A percentile compares a stretch with the other conserved stretches of the same genome.
These are phyloP conservation scores for Aspergillus sp. DNA, from an alignment of 2,329 filamentous ascomycete species.

Conservation along the genomic window DNA sequence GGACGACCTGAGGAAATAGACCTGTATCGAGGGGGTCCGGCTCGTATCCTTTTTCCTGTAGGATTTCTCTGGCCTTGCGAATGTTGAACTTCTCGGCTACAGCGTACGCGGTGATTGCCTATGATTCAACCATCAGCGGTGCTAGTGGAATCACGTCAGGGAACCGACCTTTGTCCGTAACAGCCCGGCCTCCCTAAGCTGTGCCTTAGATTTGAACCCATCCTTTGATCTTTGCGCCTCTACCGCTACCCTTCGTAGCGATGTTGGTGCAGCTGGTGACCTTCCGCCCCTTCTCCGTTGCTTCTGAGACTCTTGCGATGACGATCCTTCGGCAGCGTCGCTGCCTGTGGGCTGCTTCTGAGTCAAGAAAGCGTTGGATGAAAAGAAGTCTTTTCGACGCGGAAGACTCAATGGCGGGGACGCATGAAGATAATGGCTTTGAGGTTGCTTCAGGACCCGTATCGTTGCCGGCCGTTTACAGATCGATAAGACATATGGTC, in stretches of 20 bases:
- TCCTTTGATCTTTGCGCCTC: slow-evolving; percentile 70
- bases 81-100: slow-evolving; percentile 68
- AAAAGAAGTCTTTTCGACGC: slow-evolving; percentile 66
- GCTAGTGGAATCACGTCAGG: slow-evolving; percentile 1
- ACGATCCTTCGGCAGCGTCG: slow-evolving; percentile 16
- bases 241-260: slow-evolving; percentile 78
- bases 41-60: slow-evolving; percentile 59
- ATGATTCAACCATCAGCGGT: slow-evolving; percentile 15
- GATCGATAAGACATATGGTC: slow-evolving; percentile 30
- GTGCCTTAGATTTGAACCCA: slow-evolving; percentile 51
- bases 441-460: slow-evolving; percentile 28
- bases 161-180: slow-evolving; percentile 37
- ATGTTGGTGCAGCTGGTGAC: slow-evolving; percentile 64
- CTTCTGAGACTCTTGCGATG: slow-evolving; percentile 26
- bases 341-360: slow-evolving; percentile 30
- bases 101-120: slow-evolving; percentile 64
- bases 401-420: slow-evolving; percentile 35
- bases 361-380: slow-evolving; percentile 60
- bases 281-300: slow-evolving; percentile 52
- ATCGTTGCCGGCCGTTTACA: slow-evolving; percentile 31
- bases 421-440: slow-evolving; percentile 36
- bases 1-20: slow-evolving; percentile 65
- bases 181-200: slow-evolving; percentile 35
- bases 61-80: slow-evolving; percentile 55
- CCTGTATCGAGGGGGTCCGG: slow-evolving; percentile 63